These are phyloP conservation scores for Begonia fuchsioides DNA, from an alignment of 306 rosid species.

Conservation along the genomic window DNA sequence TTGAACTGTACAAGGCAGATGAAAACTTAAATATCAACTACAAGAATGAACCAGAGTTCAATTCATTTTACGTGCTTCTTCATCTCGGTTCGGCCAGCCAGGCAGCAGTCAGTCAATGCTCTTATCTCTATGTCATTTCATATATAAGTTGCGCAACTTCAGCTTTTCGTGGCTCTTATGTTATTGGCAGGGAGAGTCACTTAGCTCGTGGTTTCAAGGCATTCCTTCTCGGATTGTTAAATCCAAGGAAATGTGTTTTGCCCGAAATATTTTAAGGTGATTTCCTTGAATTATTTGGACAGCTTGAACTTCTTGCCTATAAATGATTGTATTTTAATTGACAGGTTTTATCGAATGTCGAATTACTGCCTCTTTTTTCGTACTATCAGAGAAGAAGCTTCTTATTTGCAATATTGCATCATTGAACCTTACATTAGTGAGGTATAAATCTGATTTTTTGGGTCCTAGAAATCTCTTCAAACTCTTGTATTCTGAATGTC, in stretches of 20 bases:
- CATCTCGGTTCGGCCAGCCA: slow-evolving; percentile 61
- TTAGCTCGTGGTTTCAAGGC: slow-evolving; percentile 61
- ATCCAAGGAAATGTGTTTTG: slow-evolving; percentile 80
- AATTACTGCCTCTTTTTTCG: slow-evolving; percentile 52
- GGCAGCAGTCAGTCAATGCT: slow-evolving; percentile 28
- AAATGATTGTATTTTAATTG: slow-evolving; percentile 11
- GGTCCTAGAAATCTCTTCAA: background rate
- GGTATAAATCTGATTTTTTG: slow-evolving; percentile 22
- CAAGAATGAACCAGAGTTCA: slow-evolving; percentile 74
- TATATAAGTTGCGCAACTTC: slow-evolving; percentile 11
- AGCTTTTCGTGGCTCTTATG: slow-evolving; percentile 10
- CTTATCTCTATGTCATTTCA: slow-evolving; percentile 16
- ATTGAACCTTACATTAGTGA: slow-evolving; percentile 63
- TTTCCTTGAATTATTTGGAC: background rate
- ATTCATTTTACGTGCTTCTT: slow-evolving; percentile 71
- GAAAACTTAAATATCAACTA: slow-evolving; percentile 23
- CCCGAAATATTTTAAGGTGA: slow-evolving; percentile 60
- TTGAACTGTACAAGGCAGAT: slow-evolving; percentile 51
- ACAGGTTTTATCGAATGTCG: slow-evolving; percentile 54
- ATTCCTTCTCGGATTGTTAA: slow-evolving; percentile 34
- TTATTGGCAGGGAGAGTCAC: slow-evolving; percentile 61
- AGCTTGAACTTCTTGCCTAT: too few species aligned
- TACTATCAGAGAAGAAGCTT: slow-evolving; percentile 43
- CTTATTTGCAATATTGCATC: slow-evolving; percentile 71
- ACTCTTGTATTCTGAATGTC: background rate